Conservation (phyloP, 1,284 basidiomycete genomes). For the Austroboletus rostrupii region DNA sequence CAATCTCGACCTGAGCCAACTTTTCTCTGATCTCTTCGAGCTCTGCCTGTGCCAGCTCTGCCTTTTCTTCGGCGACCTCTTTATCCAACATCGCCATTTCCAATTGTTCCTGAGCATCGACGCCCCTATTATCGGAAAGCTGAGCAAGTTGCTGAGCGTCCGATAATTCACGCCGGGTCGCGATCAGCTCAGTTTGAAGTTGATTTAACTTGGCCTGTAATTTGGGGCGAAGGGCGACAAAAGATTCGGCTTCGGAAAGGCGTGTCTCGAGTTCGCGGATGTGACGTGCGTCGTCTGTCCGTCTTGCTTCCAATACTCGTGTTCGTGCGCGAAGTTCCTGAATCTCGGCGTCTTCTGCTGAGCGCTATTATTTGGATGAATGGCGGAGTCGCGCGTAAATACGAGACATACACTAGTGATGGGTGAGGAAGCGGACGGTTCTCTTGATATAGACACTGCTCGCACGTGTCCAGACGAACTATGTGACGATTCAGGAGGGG, state of each 20-base stretch:
- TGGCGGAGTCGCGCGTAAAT: slow-evolving; percentile 24
- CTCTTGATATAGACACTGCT: slow-evolving; percentile 21
- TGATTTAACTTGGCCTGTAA: slow-evolving; percentile 83
- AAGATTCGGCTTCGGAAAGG: slow-evolving; percentile 78
- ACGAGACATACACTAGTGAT: slow-evolving; percentile 23
- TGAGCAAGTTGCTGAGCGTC: slow-evolving; percentile 62
- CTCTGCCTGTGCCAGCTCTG: slow-evolving; percentile 77
- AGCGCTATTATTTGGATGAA: slow-evolving; percentile 23
- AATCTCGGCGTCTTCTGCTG: slow-evolving; percentile 50
- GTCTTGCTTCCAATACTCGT: slow-evolving; percentile 81
- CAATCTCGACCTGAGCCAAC: slow-evolving; percentile 80
- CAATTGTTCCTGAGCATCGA: slow-evolving; percentile 82
- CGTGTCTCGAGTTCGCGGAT: slow-evolving; percentile 84
- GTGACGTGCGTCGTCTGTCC: slow-evolving; percentile 81
- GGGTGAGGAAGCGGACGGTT: slow-evolving; percentile 21
- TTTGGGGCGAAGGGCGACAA: slow-evolving; percentile 83
- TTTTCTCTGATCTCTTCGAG: slow-evolving; percentile 76
- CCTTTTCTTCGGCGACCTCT: slow-evolving; percentile 94
- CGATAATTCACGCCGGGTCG: slow-evolving; percentile 61
- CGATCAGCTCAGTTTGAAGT: slow-evolving; percentile 73
- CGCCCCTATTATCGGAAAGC: slow-evolving; percentile 55
- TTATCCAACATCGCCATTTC: slow-evolving; percentile 96
- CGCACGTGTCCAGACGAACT: slow-evolving; percentile 15
- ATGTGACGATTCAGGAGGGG: slow-evolving; percentile 10
- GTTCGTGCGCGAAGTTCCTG: slow-evolving; percentile 84